Conservation (phyloP, 2,329 filamentous ascomycete species). For the Acrocalymma vagum region DNA sequence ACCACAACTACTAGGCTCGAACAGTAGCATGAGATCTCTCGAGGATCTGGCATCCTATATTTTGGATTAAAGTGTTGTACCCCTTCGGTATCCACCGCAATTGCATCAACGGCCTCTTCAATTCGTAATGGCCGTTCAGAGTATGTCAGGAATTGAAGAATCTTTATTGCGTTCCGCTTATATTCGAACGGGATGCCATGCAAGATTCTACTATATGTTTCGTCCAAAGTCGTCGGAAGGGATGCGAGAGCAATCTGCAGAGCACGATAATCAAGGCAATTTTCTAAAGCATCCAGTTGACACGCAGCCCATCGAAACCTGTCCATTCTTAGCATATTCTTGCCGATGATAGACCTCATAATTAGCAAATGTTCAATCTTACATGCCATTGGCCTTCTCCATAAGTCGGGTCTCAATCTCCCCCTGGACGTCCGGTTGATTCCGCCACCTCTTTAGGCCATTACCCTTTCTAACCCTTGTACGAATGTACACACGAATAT, state of each 20-base stretch:
- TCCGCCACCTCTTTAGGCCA: conserved; percentile 32
- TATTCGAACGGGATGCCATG: not conserved
- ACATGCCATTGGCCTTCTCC: conserved; percentile 26
- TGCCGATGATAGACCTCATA: not conserved
- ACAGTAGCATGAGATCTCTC: conserved; percentile 26
- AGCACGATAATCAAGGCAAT: conserved; percentile 2
- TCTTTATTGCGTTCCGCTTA: not conserved
- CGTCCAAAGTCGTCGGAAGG: conserved; percentile 10
- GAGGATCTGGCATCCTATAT: conserved; percentile 29
- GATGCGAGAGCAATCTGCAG: conserved; percentile 4
- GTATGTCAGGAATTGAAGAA: conserved; percentile 9
- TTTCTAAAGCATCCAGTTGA: conserved; percentile 11
- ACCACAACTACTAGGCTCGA: conserved; percentile 25
- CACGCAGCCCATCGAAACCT: conserved; percentile 19
- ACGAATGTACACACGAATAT: conserved; percentile 35
- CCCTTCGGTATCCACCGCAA: conserved; percentile 2
- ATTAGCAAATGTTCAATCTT: conserved; percentile 16
- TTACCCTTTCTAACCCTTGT: conserved; percentile 20
- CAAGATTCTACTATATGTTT: conserved; percentile 14
- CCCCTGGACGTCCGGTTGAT: conserved; percentile 13
- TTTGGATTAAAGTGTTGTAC: conserved; percentile 26
- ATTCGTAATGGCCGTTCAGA: conserved; percentile 4
- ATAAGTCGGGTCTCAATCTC: conserved; percentile 15
- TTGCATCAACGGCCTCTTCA: conserved; percentile 1
- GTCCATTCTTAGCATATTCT: not conserved